phyloP scores from a whole-genome alignment of 768 basidiomycete genomes.

The Termitomyces sp. region DNA sequence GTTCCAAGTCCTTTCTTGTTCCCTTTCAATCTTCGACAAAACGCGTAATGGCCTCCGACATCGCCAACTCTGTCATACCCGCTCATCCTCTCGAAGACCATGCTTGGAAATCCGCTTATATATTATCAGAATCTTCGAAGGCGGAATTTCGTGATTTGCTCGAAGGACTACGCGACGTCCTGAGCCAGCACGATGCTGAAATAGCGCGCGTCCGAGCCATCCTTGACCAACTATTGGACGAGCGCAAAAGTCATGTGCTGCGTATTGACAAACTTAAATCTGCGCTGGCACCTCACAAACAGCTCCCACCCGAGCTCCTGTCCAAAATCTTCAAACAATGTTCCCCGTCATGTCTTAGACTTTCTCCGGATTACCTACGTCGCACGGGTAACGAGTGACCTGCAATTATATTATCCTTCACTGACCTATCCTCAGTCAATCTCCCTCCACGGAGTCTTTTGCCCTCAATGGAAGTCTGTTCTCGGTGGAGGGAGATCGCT shows the following conservation, averaged over 20 bases:
- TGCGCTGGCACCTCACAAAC: constrained; percentile 1
- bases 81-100: neutral
- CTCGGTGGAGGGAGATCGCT: constrained; percentile 7
- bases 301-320: constrained; percentile 5
- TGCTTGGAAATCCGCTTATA: constrained; percentile 1
- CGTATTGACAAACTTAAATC: constrained; percentile 2
- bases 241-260: neutral
- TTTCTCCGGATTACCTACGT: neutral
- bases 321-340: neutral
- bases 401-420: neutral
- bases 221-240: neutral
- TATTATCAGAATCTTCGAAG: neutral
- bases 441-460: neutral
- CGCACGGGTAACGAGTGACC: neutral
- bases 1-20: too few species aligned
- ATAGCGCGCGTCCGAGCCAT: neutral
- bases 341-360: neutral
- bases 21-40: too few species aligned
- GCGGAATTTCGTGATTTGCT: neutral
- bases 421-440: too few species aligned
- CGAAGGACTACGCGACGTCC: neutral
- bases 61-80: neutral
- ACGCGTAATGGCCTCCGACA: neutral
- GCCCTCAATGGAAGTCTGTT: neutral
- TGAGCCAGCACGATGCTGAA: neutral